Percentiles rank a stretch among this genome's conserved stretches.
phyloP scores from a whole-genome alignment of 2,329 filamentous ascomycete species.

The Aspergillus sergii region DNA sequence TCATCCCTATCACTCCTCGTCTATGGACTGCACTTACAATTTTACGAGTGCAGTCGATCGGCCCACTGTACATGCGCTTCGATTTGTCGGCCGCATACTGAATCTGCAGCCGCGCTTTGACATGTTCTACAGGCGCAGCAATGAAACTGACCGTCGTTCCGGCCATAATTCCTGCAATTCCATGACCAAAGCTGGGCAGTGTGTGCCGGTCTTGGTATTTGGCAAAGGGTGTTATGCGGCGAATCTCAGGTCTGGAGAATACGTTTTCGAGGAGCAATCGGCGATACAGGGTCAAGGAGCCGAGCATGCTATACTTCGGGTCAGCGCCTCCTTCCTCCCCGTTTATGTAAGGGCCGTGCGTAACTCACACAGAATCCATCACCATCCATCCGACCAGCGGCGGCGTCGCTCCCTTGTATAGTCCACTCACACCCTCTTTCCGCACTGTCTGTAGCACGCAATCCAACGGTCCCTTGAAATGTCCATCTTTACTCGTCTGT shows the following conservation, averaged over 20 bases:
- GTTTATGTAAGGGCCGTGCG: not conserved
- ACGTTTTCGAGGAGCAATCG: slow-evolving; percentile 78
- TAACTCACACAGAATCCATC: slow-evolving; percentile 74
- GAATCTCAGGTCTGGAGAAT: slow-evolving; percentile 61
- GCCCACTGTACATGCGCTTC: slow-evolving; percentile 79
- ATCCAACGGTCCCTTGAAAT: slow-evolving; percentile 83
- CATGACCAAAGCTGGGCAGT: slow-evolving; percentile 79
- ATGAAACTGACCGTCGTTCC: slow-evolving; percentile 90
- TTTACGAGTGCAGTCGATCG: slow-evolving; percentile 78
- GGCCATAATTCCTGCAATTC: slow-evolving; percentile 81
- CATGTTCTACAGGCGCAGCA: slow-evolving; percentile 89
- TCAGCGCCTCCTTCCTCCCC: slow-evolving; percentile 21
- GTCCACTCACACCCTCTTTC: slow-evolving; percentile 78
- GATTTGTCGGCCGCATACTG: slow-evolving; percentile 84
- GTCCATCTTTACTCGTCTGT: slow-evolving; percentile 76
- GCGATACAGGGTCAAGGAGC: slow-evolving; percentile 87
- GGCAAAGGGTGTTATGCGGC: slow-evolving; percentile 40
- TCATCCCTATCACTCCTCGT: not conserved
- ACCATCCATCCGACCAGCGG: slow-evolving; percentile 97
- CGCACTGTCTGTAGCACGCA: slow-evolving; percentile 82
- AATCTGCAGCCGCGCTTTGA: slow-evolving; percentile 91
- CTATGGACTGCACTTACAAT: slow-evolving; percentile 40
- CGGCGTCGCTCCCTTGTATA: slow-evolving; percentile 94
- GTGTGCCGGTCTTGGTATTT: slow-evolving; percentile 44
- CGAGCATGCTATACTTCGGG: slow-evolving; percentile 68